Percentiles rank a stretch among this genome's conserved stretches.
These are phyloP conservation scores for Capillidium heterosporum DNA, from an alignment of 371 early-diverging fungal genomes.

Conservation along the genomic window DNA sequence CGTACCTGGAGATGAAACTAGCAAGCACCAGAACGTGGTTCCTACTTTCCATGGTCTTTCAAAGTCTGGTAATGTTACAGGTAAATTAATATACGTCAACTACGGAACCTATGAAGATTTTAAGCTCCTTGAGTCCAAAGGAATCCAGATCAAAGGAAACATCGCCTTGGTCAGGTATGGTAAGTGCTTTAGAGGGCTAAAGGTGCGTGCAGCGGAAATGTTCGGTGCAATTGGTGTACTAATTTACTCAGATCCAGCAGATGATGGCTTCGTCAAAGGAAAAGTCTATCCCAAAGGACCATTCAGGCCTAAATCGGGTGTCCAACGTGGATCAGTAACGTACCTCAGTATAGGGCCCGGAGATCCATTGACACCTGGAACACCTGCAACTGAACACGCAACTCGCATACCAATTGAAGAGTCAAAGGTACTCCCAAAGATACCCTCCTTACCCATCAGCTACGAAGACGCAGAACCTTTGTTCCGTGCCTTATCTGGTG, in stretches of 20 bases:
- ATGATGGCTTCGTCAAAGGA: background rate
- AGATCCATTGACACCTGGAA: slow-evolving; percentile 2
- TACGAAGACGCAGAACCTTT: background rate
- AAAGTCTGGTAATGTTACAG: background rate
- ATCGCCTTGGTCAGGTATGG: slow-evolving; percentile 2
- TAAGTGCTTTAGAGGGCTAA: slow-evolving; percentile 1
- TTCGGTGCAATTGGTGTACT: background rate
- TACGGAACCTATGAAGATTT: slow-evolving; percentile 3
- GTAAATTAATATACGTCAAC: background rate
- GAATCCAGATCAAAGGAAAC: background rate
- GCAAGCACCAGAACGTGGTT: background rate
- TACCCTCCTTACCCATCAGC: background rate
- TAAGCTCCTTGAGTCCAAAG: background rate
- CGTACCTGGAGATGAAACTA: background rate
- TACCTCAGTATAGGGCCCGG: background rate
- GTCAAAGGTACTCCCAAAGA: background rate
- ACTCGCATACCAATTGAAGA: background rate
- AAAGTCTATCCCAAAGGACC: slow-evolving; percentile 3
- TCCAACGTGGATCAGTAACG: background rate
- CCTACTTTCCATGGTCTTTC: slow-evolving; percentile 4
- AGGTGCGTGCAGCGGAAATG: slow-evolving; percentile 1
- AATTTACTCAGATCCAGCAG: slow-evolving; percentile 4
- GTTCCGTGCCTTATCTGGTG: background rate
- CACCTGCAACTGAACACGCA: slow-evolving; percentile 1
- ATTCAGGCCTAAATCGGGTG: background rate